Conservation (phyloP, 1,139 yeast species). For the Kodamaea anthophila region DNA sequence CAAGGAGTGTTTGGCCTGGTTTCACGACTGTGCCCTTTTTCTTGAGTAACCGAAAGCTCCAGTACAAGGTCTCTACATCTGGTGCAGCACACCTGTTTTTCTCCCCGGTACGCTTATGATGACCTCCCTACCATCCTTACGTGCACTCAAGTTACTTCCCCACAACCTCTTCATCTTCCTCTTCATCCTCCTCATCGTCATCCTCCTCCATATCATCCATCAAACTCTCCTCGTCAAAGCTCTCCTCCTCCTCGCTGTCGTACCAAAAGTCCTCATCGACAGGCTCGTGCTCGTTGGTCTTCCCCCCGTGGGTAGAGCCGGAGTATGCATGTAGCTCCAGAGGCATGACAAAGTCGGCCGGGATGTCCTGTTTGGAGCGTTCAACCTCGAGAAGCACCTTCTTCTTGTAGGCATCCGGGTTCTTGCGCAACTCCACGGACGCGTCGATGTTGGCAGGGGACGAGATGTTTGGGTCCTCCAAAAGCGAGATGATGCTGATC, state of each 20-base stretch:
- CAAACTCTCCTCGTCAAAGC: slow-evolving; percentile 49
- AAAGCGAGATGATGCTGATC: slow-evolving; percentile 79
- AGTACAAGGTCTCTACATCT: too few relatives aligned
- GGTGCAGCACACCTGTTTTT: too few relatives aligned
- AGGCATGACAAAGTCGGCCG: slow-evolving; percentile 81
- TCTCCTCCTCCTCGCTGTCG: slow-evolving; percentile 55
- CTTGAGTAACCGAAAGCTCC: too few relatives aligned
- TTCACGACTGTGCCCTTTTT: too few relatives aligned
- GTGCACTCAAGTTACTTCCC: neutral
- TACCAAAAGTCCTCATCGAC: slow-evolving; percentile 87
- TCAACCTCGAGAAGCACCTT: slow-evolving; percentile 80
- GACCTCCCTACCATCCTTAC: too few relatives aligned
- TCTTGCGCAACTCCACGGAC: slow-evolving; percentile 82
- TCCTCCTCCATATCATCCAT: slow-evolving; percentile 51
- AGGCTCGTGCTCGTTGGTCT: slow-evolving; percentile 52
- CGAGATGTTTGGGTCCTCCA: slow-evolving; percentile 88
- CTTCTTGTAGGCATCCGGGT: slow-evolving; percentile 72
- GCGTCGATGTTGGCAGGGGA: slow-evolving; percentile 98
- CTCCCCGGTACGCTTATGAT: too few relatives aligned
- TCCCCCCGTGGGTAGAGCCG: slow-evolving; percentile 31
- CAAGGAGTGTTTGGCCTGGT: too few relatives aligned
- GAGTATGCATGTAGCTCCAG: slow-evolving; percentile 55
- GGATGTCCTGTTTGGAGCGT: slow-evolving; percentile 77
- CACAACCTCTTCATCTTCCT: slow-evolving; percentile 43
- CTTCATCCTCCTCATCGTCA: slow-evolving; percentile 53